Evolutionary conservation across 345 rosid genomes (phyloP).

Genomic region (Heritiera littoralis): DNA sequence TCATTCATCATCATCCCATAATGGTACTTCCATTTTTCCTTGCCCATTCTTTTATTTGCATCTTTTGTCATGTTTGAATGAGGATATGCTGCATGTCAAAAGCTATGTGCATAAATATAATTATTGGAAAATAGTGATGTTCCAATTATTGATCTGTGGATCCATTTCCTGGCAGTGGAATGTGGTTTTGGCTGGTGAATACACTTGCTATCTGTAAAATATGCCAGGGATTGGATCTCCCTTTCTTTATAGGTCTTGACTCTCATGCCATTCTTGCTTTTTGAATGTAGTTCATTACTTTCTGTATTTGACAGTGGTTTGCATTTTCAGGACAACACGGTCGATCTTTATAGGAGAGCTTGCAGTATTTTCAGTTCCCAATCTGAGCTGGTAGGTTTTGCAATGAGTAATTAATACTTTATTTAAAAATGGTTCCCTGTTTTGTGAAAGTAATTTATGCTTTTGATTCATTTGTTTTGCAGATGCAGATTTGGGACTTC

Average conservation of each 20-base stretch:
- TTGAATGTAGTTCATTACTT: conserved; percentile 4
- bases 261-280: conserved; percentile 12
- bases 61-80: background rate
- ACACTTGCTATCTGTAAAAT: conserved; percentile 12
- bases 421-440: background rate
- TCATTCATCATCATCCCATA: background rate
- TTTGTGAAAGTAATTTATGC: background rate
- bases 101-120: background rate
- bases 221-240: background rate
- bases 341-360: conserved; percentile 53
- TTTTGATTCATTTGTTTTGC: conserved; percentile 28
- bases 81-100: background rate
- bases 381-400: conserved; percentile 51
- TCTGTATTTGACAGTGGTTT: conserved; percentile 9
- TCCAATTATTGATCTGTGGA: conserved; percentile 16
- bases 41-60: background rate
- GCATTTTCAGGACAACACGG: conserved; percentile 50
- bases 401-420: background rate
- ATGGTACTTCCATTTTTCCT: background rate
- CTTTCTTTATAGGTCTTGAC: conserved; percentile 16
- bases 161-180: conserved; percentile 17
- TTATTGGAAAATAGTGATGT: background rate
- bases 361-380: conserved; percentile 47
- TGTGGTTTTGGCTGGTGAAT: conserved; percentile 27
- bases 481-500: conserved; percentile 69